Base-by-base conservation (phyloP, 768 basidiomycete species). In the Calocera cornea region DNA sequence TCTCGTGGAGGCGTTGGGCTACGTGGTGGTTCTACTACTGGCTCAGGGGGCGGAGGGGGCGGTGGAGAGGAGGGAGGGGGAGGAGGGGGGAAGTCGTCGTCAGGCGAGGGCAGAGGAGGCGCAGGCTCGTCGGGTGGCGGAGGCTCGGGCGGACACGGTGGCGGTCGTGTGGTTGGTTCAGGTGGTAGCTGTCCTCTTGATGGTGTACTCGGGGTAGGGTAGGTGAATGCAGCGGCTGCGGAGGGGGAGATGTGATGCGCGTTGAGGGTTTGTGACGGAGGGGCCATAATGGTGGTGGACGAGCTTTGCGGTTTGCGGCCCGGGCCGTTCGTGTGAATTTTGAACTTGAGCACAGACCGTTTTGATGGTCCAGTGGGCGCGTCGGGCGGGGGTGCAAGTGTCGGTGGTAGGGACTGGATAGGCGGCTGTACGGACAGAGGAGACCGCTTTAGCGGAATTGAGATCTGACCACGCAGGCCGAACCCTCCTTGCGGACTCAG, bases 321-420 rank as follows among this genome's bases (percentile, higher is more conserved):
- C 10, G 31, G 16, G 11, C 31, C 54, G 24, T 60, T 27, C 54
- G 27, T 16, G 22, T 60, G 54, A 5, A 60, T 60, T 60, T 60
- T 60, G 54, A 60, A 60, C 31, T 60, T 60, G 54, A 60, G 27
- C 54, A 60, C 54, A 29, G 54, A 60, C 22, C 54, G 54, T 22
- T 60, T 60, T 16, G 54, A 60, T 33, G 54, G 54, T 8, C 54
- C 54, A 31, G 54, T 60, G 27, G 54, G 54, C 54, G 54, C 54
- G 54, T 60, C 54, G 54, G 54, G 54, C 54, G 54, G 54, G 24
- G 54, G 54, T 27, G 54, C 54, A 33, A 60, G 54, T 5, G 54
- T 60, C 31, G 54, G 54, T 50, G 24, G 49, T 10, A 33, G 54
- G 22, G 14, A 16, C 11, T 60, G 54, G 54, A 60, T 60, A 27